Base-by-base conservation (phyloP, 495 filamentous ascomycete species). In the Penicillium taxi region DNA sequence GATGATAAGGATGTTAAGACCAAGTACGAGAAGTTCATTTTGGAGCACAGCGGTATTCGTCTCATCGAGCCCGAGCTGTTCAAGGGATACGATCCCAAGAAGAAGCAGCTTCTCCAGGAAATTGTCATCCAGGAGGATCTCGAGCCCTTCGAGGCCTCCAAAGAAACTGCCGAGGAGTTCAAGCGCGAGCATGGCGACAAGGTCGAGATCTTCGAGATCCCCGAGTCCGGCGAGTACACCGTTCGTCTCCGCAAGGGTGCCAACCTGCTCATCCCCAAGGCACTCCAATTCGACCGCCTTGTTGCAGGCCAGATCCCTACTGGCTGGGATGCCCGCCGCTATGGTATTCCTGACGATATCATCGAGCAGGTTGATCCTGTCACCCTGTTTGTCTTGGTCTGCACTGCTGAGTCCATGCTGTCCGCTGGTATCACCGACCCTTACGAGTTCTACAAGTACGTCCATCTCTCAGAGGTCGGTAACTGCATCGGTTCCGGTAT, bases 371-470 rank as follows among this genome's bases (percentile, higher is more conserved):
- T 99, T 34, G 93, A 99, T 48, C 90, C 89, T 4, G 87, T 95
- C 32, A 94, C 93, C 3, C 71, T 99, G 25, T 96, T 83, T 50
- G 87, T 96, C 14, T 80, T 99, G 22, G 87, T 96, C 37, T 88
- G 86, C 42, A 90, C 86, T 21, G 87, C 82, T 4, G 93, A 99
- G 61, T 74, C 90, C 8, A 78, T 99, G 32, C 73, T 96, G 25
- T 78, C 86, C 0, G 78, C 88, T 33, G 91, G 91, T 80, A 89
- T 99, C 58, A 96, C 89, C n/a, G 93, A 99, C 59, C 93, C 91
- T 15, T 99, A 96, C 52, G 91, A 99, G 63, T 96, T 99, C 66
- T 99, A 99, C 75, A 86, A 96, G 67, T 96, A 99, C 53, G 91
- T 99, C 39, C 91, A 99, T 59, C 76, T 99, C 34, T 96, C 93